A percentile compares a stretch with the other conserved stretches of the same genome.
Evolutionary conservation across 2,329 filamentous ascomycete species (phyloP).

Genomic region (Cercospora zeina): DNA sequence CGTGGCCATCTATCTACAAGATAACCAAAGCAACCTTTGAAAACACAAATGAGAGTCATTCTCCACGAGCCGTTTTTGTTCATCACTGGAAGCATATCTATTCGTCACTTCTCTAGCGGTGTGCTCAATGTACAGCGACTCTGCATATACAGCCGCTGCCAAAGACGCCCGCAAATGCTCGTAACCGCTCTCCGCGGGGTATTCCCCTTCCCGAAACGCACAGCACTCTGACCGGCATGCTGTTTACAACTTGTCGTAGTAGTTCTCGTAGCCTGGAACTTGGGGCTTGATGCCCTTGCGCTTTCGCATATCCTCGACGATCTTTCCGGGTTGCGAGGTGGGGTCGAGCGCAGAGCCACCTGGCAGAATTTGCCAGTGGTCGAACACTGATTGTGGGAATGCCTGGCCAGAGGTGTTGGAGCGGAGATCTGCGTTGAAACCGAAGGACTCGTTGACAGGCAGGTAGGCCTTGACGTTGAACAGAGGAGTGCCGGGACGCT

Average conservation of each 20-base stretch:
- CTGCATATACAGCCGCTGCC: slow-evolving; percentile 25
- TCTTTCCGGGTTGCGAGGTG: slow-evolving; percentile 75
- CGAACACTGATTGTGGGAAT: slow-evolving; percentile 98
- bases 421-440: slow-evolving; percentile 97
- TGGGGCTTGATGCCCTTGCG: slow-evolving; percentile 99
- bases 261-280: slow-evolving; percentile 88
- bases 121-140: slow-evolving; percentile 24
- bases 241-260: slow-evolving; percentile 44
- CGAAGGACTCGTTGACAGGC: slow-evolving; percentile 95
- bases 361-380: slow-evolving; percentile 96
- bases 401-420: slow-evolving; percentile 92
- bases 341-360: slow-evolving; percentile 88
- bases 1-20: slow-evolving; percentile 22
- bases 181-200: slow-evolving; percentile 22
- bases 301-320: slow-evolving; percentile 91
- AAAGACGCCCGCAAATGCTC: slow-evolving; percentile 29
- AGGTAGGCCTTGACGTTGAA: slow-evolving; percentile 99
- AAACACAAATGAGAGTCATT: slow-evolving; percentile 33
- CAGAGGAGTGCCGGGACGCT: slow-evolving; percentile 96
- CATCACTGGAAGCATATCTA: slow-evolving; percentile 22
- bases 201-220: slow-evolving; percentile 20
- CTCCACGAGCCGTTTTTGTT: slow-evolving; percentile 22
- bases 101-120: slow-evolving; percentile 25
- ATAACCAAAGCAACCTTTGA: slow-evolving; percentile 27
- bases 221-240: slow-evolving; percentile 23